Evolutionary conservation across 2,329 filamentous ascomycete genomes (phyloP), one percentile per base, ranked within the genome.

Genomic region (Aspergillus candidus): DNA sequence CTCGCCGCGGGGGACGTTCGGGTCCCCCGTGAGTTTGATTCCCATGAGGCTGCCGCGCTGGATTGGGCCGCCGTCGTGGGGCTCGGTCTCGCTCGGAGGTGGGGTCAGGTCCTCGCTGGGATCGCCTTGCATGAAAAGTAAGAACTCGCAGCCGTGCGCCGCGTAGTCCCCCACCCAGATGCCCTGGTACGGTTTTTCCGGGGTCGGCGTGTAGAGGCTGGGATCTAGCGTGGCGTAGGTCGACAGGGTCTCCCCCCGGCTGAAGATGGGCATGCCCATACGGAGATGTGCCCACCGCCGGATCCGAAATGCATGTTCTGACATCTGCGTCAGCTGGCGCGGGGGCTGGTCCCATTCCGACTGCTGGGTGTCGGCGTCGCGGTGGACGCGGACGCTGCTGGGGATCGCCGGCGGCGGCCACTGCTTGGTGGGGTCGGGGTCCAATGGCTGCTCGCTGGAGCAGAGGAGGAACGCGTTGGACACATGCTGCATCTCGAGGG

Each of bases 151-250:
- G 1, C 90, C 89, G 56, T 97, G 90, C 0, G 80, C 82, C 18
- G 82, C 84, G 58, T 95, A 96, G 62, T 96, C 90, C 1, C 90
- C 90, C 12, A 89, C 84, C 86, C 88, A 97, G 27, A 98, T 88
- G 0, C 91, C 91, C 50, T 88, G 82, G 72, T 83, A 96, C 0
- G 89, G 90, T 61, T 89, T 91, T 43, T 82, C 75, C 8, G 70
- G 63, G 0, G 89, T 94, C 0, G 91, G 88, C 0, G 82, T 93
- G 61, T 94, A 96, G n/a, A 84, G 67, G 3, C 70, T 70, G 3
- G 82, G 78, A 35, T 88, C 81, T 1, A 97, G 71, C 0, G 89
- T 94, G 0, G 85, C 88, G 55, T 80, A 83, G 0, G 78, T 83
- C 2, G 73, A 72, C 13, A 81, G 69, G 35, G 75, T 71, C 52